Evolutionary conservation across 805 yeast species (phyloP).

Genomic region (Candida alai): DNA sequence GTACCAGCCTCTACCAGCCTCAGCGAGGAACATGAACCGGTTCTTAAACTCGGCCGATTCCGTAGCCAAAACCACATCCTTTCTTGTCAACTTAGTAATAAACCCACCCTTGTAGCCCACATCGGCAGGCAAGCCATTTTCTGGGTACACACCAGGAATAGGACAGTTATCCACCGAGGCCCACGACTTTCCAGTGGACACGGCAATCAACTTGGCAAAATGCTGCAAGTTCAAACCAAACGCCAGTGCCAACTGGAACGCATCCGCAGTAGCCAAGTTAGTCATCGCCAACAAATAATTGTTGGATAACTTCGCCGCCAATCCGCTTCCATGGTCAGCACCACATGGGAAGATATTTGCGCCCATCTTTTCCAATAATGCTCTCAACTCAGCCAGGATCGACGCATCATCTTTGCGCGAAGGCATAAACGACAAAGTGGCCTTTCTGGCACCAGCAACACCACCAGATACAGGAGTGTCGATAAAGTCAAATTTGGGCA

Average conservation of each 20-base stretch:
- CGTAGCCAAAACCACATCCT: constrained; percentile 42
- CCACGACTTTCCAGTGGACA: constrained; percentile 53
- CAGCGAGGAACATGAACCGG: constrained; percentile 37
- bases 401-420: constrained; percentile 30
- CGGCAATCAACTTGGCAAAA: constrained; percentile 47
- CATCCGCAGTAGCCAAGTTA: constrained; percentile 52
- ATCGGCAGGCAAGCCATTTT: constrained; percentile 40
- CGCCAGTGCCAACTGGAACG: constrained; percentile 49
- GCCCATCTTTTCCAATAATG: constrained; percentile 42
- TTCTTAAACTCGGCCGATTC: constrained; percentile 30
- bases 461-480: constrained; percentile 60
- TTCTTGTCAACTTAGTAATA: constrained; percentile 42
- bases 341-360: constrained; percentile 48
- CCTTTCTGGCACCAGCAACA: constrained; percentile 50
- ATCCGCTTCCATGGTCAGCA: constrained; percentile 43
- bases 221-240: constrained; percentile 44
- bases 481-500: constrained; percentile 41
- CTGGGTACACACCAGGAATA: constrained; percentile 43
- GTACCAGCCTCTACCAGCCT: constrained; percentile 36
- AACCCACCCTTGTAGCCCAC: constrained; percentile 47
- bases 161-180: constrained; percentile 54
- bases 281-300: constrained; percentile 51
- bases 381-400: constrained; percentile 27
- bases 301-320: constrained; percentile 53
- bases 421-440: constrained; percentile 50